Conservation (phyloP, 371 early-diverging fungal species). For the Lichtheimia ornata region DNA sequence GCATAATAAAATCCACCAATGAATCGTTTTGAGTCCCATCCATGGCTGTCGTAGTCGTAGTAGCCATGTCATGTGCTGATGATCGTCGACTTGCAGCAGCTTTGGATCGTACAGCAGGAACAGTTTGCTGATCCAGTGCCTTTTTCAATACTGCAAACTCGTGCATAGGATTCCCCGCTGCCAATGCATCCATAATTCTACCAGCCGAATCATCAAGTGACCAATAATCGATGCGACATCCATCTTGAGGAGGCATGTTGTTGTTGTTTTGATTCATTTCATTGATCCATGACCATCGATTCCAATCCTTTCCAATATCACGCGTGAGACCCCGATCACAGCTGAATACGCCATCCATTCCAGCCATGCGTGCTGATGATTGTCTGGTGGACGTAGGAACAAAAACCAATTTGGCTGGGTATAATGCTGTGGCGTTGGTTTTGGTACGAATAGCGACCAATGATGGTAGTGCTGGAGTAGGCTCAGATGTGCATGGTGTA, state of each 20-base stretch:
- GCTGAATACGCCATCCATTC: conserved; percentile 31
- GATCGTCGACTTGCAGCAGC: too few species aligned
- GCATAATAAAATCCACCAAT: conserved; percentile 5
- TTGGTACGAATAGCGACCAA: conserved; percentile 24
- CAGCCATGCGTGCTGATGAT: conserved; percentile 33
- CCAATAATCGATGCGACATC: conserved; percentile 9
- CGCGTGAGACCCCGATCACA: conserved; percentile 41
- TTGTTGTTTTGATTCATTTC: conserved; percentile 3
- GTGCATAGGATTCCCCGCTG: conserved; percentile 12
- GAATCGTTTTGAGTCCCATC: not conserved
- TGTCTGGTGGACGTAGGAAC: conserved; percentile 26
- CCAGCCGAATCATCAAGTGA: not conserved
- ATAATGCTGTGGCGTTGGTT: conserved; percentile 23
- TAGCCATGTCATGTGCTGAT: too few species aligned
- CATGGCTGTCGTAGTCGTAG: too few species aligned
- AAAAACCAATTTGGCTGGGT: conserved; percentile 36
- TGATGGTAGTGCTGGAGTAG: not conserved
- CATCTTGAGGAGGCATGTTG: not conserved
- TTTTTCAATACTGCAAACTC: conserved; percentile 28
- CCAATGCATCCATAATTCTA: conserved; percentile 18
- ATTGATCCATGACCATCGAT: conserved; percentile 35
- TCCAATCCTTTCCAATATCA: conserved; percentile 43
- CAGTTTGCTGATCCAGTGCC: conserved; percentile 21
- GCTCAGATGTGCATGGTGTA: not conserved
- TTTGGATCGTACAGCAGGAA: not conserved